Conservation (phyloP, 768 basidiomycete genomes). For the Pulveroboletus sp. region DNA sequence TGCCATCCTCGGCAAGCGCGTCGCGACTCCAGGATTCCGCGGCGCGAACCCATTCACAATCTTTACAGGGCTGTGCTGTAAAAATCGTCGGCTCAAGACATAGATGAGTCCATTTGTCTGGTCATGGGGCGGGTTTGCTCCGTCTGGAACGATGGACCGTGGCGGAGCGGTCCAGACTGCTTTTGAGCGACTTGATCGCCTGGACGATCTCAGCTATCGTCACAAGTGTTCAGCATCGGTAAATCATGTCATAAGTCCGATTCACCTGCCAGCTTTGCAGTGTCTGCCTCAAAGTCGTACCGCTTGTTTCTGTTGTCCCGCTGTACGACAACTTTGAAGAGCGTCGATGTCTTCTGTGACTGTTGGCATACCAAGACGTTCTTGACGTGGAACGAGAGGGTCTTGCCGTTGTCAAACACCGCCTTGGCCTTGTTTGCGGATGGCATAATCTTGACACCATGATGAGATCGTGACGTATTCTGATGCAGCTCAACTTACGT, state of each 20-base stretch:
- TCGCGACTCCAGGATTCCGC: too few species aligned
- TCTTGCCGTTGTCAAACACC: slow-evolving; percentile 87
- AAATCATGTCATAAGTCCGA: not conserved
- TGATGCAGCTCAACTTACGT: slow-evolving; percentile 44
- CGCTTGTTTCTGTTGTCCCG: slow-evolving; percentile 75
- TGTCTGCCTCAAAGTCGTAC: slow-evolving; percentile 97
- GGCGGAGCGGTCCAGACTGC: slow-evolving; percentile 58
- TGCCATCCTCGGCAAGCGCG: too few species aligned
- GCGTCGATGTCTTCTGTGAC: slow-evolving; percentile 69
- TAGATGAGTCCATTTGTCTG: too few species aligned
- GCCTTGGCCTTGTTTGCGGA: slow-evolving; percentile 72
- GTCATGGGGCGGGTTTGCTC: slow-evolving; percentile 54
- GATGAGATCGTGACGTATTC: slow-evolving; percentile 6
- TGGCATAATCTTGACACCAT: slow-evolving; percentile 71
- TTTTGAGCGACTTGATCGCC: slow-evolving; percentile 61
- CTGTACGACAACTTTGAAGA: slow-evolving; percentile 87
- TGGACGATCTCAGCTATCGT: slow-evolving; percentile 70
- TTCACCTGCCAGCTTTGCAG: slow-evolving; percentile 71
- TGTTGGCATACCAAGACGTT: slow-evolving; percentile 82
- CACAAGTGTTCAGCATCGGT: slow-evolving; percentile 1
- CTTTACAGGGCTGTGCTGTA: too few species aligned
- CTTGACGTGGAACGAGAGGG: slow-evolving; percentile 88
- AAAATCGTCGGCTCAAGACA: too few species aligned
- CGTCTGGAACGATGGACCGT: slow-evolving; percentile 60
- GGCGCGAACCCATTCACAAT: too few species aligned